A percentile compares a stretch with the other conserved stretches of the same genome.
These are phyloP conservation scores for Pilobolus umbonatus DNA, from an alignment of 192 early-diverging fungal genomes.

Conservation along the genomic window DNA sequence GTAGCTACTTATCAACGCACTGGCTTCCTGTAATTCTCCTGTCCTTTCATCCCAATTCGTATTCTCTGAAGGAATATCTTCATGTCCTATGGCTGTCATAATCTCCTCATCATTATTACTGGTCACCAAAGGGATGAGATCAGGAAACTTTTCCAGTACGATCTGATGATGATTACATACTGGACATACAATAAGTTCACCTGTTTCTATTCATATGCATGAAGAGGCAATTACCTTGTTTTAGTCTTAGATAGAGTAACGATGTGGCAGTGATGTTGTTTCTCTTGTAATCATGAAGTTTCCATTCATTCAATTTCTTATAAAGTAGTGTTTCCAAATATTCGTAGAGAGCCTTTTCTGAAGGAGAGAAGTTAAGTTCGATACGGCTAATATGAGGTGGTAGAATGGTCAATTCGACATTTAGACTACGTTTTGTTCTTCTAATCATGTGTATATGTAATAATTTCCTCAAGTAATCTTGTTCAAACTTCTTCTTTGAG, in stretches of 20 bases:
- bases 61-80: not conserved
- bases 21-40: slow-evolving; percentile 4
- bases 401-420: slow-evolving; percentile 4
- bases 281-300: not conserved
- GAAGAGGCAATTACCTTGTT: too few relatives aligned
- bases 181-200: too few relatives aligned
- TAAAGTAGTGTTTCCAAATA: slow-evolving; percentile 18
- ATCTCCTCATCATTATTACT: not conserved
- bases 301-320: not conserved
- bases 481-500: not conserved
- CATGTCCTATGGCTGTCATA: not conserved
- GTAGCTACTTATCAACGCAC: slow-evolving; percentile 8
- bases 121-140: slow-evolving; percentile 6
- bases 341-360: slow-evolving; percentile 25
- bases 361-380: slow-evolving; percentile 7
- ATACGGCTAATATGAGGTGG: slow-evolving; percentile 10
- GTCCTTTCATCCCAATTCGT: not conserved
- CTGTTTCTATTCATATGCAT: too few relatives aligned
- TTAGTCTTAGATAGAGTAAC: slow-evolving; percentile 16
- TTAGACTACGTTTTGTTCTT: slow-evolving; percentile 5
- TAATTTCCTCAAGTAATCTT: slow-evolving; percentile 1
- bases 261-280: not conserved
- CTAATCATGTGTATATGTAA: slow-evolving; percentile 23
- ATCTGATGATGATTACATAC: slow-evolving; percentile 16
- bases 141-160: slow-evolving; percentile 13